Evolutionary conservation across 2,329 filamentous ascomycete species (phyloP), one percentile per base, ranked within the genome.

Genomic region (Talaromyces atroroseus): DNA sequence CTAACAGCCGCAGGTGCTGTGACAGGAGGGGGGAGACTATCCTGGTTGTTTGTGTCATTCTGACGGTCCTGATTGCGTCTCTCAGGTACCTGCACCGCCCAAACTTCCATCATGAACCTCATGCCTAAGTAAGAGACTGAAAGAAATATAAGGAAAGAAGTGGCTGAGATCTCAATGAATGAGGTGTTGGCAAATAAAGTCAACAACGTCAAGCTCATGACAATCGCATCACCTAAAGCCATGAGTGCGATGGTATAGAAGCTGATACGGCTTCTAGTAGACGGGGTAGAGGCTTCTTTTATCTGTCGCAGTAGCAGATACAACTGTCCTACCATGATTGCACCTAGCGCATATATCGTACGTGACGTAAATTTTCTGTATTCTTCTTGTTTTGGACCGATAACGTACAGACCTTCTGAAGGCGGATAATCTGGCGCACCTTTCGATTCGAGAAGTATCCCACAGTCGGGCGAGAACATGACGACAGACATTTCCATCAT

Each of bases 21-120:
- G 2, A 71, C 79, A 16, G 82, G 82, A 16, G 77, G 70, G 12
- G 81, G 81, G 10, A 82, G 69, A 18, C 69, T 65, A 32, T 65
- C 71, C 26, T 68, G 64, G 12, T 70, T 63, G 20, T 67, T 63
- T 14, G 68, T 56, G 45, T 70, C 61, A 32, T 59, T 65, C 12
- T 62, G 62, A 51, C 68, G 70, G 48, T 67, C 67, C 55, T 64
- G 63, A 44, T 73, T 71, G 46, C 70, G 68, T 58, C 72, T 64
- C 60, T 75, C 73, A 14, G 73, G 72, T 12, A 69, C 80, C 64
- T 86, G 84, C 1, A 85, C 80, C 20, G 78, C 77, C 83, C 83
- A 86, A n/a, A 87, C 83, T 53, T 86, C 83, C 74, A 85, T 82
- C 64, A 86, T 73, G 61, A 87, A 86, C 52, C 82, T 80, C 73